Percentiles rank a stretch among this genome's conserved stretches.
Conservation (phyloP, 2,329 filamentous ascomycete species). For the Alternaria ventricosa region DNA sequence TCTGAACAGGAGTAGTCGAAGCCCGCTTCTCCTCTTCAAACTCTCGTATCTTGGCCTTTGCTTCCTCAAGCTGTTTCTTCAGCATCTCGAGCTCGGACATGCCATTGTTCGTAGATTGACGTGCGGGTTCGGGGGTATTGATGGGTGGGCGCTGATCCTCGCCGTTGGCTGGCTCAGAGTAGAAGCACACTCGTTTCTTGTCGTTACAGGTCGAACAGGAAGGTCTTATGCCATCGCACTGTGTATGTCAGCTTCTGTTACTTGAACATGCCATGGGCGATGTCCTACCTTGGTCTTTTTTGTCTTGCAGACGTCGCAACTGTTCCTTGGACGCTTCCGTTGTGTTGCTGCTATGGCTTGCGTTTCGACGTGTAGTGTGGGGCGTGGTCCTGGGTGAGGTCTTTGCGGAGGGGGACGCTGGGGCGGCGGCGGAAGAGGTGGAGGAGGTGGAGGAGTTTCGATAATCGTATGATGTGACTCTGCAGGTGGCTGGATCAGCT, state of each 20-base stretch:
- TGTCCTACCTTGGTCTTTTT: conserved; percentile 45
- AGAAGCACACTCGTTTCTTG: conserved; percentile 46
- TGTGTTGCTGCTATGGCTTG: conserved; percentile 14
- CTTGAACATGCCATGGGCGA: background rate
- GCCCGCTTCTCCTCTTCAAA: conserved; percentile 41
- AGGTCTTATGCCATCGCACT: conserved; percentile 47
- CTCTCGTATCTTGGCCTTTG: conserved; percentile 44
- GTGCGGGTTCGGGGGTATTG: conserved; percentile 18
- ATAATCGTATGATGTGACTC: conserved; percentile 17
- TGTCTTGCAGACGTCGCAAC: conserved; percentile 45
- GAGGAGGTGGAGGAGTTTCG: conserved; percentile 21
- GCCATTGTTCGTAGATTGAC: conserved; percentile 25
- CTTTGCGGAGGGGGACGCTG: conserved; percentile 5
- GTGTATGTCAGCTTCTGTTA: conserved; percentile 13
- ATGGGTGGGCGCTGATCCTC: conserved; percentile 28
- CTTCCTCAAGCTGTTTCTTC: conserved; percentile 45
- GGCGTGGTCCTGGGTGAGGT: conserved; percentile 1
- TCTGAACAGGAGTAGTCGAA: conserved; percentile 36
- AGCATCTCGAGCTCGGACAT: conserved; percentile 44
- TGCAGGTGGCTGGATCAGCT: conserved; percentile 40
- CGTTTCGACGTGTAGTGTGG: conserved; percentile 8
- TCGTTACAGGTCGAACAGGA: conserved; percentile 44
- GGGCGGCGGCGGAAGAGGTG: conserved; percentile 14
- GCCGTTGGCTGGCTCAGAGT: conserved; percentile 26
- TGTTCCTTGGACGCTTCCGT: conserved; percentile 37